Evolutionary conservation across 1,284 basidiomycete species (phyloP).

Genomic region (Trichosporon sp.): DNA sequence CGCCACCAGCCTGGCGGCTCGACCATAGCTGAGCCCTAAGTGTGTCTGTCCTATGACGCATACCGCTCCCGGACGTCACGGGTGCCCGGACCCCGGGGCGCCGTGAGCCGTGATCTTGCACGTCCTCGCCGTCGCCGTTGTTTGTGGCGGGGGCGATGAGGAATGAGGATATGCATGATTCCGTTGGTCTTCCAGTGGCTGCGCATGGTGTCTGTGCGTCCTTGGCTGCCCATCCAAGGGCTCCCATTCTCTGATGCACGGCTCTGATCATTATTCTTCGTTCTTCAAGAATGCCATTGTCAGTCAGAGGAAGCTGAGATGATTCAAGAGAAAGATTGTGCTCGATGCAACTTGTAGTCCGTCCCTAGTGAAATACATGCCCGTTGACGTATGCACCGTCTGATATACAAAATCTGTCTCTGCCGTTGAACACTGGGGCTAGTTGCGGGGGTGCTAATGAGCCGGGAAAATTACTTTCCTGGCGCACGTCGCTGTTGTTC

Average conservation of each 20-base stretch:
- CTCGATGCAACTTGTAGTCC: not conserved
- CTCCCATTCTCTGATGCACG: no score
- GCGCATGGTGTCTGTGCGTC: no score
- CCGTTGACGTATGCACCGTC: slow-evolving; percentile 1
- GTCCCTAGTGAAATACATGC: not conserved
- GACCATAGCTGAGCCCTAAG: not conserved
- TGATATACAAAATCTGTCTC: not conserved
- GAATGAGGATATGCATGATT: not conserved
- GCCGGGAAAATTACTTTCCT: not conserved
- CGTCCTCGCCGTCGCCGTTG: not conserved
- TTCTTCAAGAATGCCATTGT: not conserved
- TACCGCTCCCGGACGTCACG: no score
- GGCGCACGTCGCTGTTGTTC: not conserved
- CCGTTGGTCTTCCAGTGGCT: not conserved
- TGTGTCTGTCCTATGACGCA: not conserved
- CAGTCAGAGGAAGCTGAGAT: no score
- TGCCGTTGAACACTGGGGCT: not conserved
- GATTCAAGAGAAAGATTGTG: no score
- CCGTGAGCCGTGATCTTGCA: not conserved
- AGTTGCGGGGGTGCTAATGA: not conserved
- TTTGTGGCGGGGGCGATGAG: not conserved
- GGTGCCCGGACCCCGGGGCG: not conserved
- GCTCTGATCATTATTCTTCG: no score
- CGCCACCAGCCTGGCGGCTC: no score
- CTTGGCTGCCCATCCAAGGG: no score